Evolutionary conservation across 768 basidiomycete species (phyloP).

Genomic region (Amanita muscaria): DNA sequence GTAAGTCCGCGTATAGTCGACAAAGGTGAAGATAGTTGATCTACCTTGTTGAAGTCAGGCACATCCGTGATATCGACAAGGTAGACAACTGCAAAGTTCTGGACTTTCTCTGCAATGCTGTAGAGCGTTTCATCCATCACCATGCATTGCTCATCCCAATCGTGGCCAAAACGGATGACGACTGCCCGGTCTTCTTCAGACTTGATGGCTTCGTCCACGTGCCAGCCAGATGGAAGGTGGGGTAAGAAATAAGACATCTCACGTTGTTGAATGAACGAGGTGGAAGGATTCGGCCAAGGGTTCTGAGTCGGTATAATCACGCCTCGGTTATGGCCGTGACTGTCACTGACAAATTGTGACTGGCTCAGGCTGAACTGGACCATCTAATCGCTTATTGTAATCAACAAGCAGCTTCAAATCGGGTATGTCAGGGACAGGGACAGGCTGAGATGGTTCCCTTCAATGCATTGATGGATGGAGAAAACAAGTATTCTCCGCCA

Average conservation of each 20-base stretch:
- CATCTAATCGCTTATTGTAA: too few relatives aligned
- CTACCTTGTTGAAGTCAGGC: slow-evolving; percentile 96
- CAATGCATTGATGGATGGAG: slow-evolving; percentile 38
- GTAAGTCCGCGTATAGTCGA: slow-evolving; percentile 3
- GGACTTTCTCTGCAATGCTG: slow-evolving; percentile 88
- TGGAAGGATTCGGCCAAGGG: too few relatives aligned
- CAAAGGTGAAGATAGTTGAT: slow-evolving; percentile 11
- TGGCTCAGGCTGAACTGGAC: too few relatives aligned
- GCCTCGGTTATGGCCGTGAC: too few relatives aligned
- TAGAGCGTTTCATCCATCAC: slow-evolving; percentile 97
- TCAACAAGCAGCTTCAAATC: too few relatives aligned
- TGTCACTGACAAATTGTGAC: too few relatives aligned
- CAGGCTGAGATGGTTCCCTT: slow-evolving; percentile 22
- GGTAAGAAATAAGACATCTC: too few relatives aligned
- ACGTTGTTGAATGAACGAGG: too few relatives aligned
- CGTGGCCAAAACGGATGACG: slow-evolving; percentile 90
- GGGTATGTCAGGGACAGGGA: too few relatives aligned
- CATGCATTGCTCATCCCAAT: slow-evolving; percentile 94
- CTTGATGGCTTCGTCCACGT: slow-evolving; percentile 98
- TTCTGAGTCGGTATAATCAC: too few relatives aligned
- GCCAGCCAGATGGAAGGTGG: slow-evolving; percentile 90
- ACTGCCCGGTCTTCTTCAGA: slow-evolving; percentile 96
- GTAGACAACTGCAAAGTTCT: too few relatives aligned
- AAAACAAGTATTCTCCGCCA: slow-evolving; percentile 48
- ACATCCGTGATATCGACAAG: slow-evolving; percentile 92